A percentile compares a stretch with the other conserved stretches of the same genome.
These are phyloP conservation scores for Silene uniflora DNA, from an alignment of 148 eudicot species.

Conservation along the genomic window DNA sequence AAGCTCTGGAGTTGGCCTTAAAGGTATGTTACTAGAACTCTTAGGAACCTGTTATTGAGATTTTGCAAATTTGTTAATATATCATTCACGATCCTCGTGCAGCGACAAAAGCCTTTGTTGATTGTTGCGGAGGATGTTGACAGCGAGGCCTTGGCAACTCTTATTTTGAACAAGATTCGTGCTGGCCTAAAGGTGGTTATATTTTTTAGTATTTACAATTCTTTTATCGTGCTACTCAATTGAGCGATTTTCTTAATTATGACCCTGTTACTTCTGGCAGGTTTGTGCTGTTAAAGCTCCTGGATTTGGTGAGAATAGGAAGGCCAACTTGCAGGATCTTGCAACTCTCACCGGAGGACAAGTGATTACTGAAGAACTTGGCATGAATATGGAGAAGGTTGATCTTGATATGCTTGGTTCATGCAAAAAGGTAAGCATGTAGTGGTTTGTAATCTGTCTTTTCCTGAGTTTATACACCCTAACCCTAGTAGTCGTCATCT, in stretches of 20 bases:
- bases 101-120: conserved; percentile 82
- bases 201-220: not conserved
- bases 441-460: no score
- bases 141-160: conserved; percentile 97
- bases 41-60: not conserved
- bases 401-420: conserved; percentile 74
- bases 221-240: not conserved
- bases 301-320: conserved; percentile 92
- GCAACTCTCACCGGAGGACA: conserved; percentile 81
- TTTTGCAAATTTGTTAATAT: not conserved
- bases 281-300: conserved; percentile 95
- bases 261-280: conserved; percentile 25
- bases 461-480: not conserved
- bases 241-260: not conserved
- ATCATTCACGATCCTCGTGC: conserved; percentile 15
- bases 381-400: conserved; percentile 77
- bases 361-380: conserved; percentile 91
- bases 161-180: conserved; percentile 86
- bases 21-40: conserved; percentile 48
- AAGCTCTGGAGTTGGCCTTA: conserved; percentile 81
- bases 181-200: conserved; percentile 80
- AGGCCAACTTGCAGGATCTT: conserved; percentile 77
- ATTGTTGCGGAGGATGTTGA: conserved; percentile 93
- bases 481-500: no score
- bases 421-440: conserved; percentile 79